Evolutionary conservation across 2,329 filamentous ascomycete species (phyloP).

Genomic region (Pyrenophora tritici-repentis): DNA sequence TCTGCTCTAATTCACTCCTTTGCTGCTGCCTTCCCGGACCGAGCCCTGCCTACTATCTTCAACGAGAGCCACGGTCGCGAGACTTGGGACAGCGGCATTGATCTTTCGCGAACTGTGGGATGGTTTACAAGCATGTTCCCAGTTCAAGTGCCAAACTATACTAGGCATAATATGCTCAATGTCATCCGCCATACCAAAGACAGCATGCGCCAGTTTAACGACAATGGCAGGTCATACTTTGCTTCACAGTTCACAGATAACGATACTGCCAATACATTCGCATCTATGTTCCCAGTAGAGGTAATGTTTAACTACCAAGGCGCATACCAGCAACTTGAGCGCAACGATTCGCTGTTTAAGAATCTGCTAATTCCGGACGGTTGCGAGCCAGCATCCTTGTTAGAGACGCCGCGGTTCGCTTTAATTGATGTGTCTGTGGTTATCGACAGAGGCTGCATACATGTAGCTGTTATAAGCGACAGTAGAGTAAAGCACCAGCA

Average conservation of each 20-base stretch:
- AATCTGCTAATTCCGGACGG: neutral
- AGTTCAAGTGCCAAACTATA: conserved; percentile 43
- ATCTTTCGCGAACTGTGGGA: no score
- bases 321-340: conserved; percentile 53
- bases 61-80: no score
- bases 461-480: conserved; percentile 20
- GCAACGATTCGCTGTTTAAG: conserved; percentile 48
- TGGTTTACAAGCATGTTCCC: conserved; percentile 23
- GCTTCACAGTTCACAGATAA: conserved; percentile 23
- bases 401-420: conserved; percentile 14
- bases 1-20: conserved; percentile 45
- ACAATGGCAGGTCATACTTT: conserved; percentile 55
- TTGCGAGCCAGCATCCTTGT: conserved; percentile 9
- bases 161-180: conserved; percentile 49
- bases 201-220: conserved; percentile 49
- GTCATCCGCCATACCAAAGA: conserved; percentile 49
- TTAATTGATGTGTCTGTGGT: conserved; percentile 24
- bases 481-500: conserved; percentile 14
- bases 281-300: conserved; percentile 57
- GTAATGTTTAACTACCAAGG: conserved; percentile 62
- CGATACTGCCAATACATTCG: conserved; percentile 25
- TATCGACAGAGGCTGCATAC: conserved; percentile 14
- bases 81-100: no score
- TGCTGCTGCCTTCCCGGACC: conserved; percentile 55
- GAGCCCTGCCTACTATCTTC: conserved; percentile 54